phyloP scores from a whole-genome alignment of 176 grass and related monocot species.

The Guadua angustifolia region DNA sequence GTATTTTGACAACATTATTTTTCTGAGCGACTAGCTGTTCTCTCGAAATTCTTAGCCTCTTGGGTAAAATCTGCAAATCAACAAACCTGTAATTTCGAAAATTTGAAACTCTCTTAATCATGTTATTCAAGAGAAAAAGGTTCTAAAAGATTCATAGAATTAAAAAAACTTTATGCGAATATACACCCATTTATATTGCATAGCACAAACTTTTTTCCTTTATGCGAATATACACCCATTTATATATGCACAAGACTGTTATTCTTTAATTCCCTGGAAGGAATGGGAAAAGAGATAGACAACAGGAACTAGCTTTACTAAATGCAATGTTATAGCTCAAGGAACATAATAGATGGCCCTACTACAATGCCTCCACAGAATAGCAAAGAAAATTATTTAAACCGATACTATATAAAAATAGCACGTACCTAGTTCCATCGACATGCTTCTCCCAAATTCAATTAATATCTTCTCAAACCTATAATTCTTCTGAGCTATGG shows the following conservation, averaged over 20 bases:
- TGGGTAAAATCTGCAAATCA: slow-evolving; percentile 71
- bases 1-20: no score
- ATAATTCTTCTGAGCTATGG: no score
- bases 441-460: slow-evolving; percentile 85
- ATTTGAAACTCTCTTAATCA: not conserved
- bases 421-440: slow-evolving; percentile 76
- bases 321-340: slow-evolving; percentile 22
- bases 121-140: no score
- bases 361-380: not conserved
- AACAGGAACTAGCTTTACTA: slow-evolving; percentile 2
- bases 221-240: not conserved
- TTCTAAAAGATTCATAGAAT: no score
- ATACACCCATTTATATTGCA: no score
- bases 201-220: not conserved
- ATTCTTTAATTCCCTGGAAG: slow-evolving; percentile 33
- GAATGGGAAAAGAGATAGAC: not conserved
- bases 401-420: not conserved
- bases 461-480: slow-evolving; percentile 79
- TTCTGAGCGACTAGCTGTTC: slow-evolving; percentile 68
- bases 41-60: slow-evolving; percentile 92
- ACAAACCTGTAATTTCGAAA: slow-evolving; percentile 28
- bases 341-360: slow-evolving; percentile 8
- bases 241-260: slow-evolving; percentile 13
- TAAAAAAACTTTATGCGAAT: no score
- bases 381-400: slow-evolving; percentile 33